Conservation (phyloP, 1,284 basidiomycete genomes). For the Microbotryomycetes sp. region DNA sequence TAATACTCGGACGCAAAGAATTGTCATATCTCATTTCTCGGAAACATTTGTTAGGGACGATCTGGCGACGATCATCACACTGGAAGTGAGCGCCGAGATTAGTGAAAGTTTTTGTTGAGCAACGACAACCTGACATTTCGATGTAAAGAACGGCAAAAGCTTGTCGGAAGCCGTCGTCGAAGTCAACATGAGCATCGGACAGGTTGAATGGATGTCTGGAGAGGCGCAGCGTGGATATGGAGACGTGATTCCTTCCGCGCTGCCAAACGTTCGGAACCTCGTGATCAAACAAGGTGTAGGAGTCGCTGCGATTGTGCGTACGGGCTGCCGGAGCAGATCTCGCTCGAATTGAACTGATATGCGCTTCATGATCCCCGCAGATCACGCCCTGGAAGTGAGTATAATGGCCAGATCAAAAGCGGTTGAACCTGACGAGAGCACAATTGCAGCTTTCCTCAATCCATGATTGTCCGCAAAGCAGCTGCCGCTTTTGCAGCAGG, state of each 20-base stretch:
- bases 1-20: neutral
- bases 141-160: slow-evolving; percentile 85
- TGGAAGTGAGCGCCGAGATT: too few species aligned
- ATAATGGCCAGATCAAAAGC: neutral
- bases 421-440: neutral
- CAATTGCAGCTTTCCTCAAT: slow-evolving; percentile 53
- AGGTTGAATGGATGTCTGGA: slow-evolving; percentile 52
- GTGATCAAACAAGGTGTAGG: slow-evolving; percentile 67
- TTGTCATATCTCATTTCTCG: slow-evolving; percentile 43
- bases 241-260: slow-evolving; percentile 72
- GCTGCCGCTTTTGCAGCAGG: slow-evolving; percentile 77
- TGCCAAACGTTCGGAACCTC: slow-evolving; percentile 68
- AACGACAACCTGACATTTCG: slow-evolving; percentile 44
- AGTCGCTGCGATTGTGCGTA: slow-evolving; percentile 6
- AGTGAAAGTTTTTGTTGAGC: too few species aligned
- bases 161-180: slow-evolving; percentile 68
- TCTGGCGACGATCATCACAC: slow-evolving; percentile 60
- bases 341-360: too few species aligned
- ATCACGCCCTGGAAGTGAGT: slow-evolving; percentile 9
- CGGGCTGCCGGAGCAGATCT: too few species aligned
- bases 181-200: slow-evolving; percentile 47
- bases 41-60: slow-evolving; percentile 70
- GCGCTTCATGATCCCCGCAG: too few species aligned
- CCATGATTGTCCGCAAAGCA: slow-evolving; percentile 87
- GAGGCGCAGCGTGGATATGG: slow-evolving; percentile 65